Percentiles rank a stretch among this genome's conserved stretches.
These are phyloP conservation scores for Beverwykella pulmonaria DNA, from an alignment of 495 filamentous ascomycete species.

Conservation along the genomic window DNA sequence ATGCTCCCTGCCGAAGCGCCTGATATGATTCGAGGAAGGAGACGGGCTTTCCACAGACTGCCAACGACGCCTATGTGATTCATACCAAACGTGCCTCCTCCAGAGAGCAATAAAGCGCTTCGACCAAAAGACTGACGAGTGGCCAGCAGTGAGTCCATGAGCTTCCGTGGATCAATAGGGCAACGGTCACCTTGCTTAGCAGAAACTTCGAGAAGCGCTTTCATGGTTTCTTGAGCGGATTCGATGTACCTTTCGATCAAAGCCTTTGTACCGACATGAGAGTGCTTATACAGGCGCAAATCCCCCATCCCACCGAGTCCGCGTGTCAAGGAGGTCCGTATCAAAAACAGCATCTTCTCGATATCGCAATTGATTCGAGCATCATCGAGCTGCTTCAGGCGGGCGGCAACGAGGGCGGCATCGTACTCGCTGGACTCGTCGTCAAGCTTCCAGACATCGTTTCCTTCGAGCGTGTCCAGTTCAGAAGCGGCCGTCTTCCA, in stretches of 20 bases:
- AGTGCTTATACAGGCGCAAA: conserved; percentile 77
- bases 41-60: conserved; percentile 69
- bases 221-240: conserved; percentile 71
- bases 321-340: conserved; percentile 79
- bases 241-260: conserved; percentile 86
- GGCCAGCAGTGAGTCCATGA: conserved; percentile 73
- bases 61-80: conserved; percentile 95
- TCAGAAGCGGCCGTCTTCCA: conserved; percentile 65
- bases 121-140: conserved; percentile 86
- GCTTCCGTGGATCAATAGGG: conserved; percentile 62
- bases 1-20: conserved; percentile 95
- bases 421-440: conserved; percentile 70
- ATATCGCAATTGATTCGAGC: conserved; percentile 76
- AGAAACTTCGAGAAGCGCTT: conserved; percentile 67
- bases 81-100: conserved; percentile 94
- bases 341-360: conserved; percentile 72
- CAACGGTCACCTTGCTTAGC: conserved; percentile 55
- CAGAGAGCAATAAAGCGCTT: conserved; percentile 83
- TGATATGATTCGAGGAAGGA: conserved; percentile 89
- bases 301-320: conserved; percentile 86
- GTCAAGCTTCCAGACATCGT: conserved; percentile 79
- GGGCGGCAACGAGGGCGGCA: conserved; percentile 64
- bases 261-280: conserved; percentile 81
- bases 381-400: conserved; percentile 72
- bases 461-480: conserved; percentile 77